These are phyloP conservation scores for Isatis tinctoria DNA, from an alignment of 345 rosid species.

Conservation along the genomic window DNA sequence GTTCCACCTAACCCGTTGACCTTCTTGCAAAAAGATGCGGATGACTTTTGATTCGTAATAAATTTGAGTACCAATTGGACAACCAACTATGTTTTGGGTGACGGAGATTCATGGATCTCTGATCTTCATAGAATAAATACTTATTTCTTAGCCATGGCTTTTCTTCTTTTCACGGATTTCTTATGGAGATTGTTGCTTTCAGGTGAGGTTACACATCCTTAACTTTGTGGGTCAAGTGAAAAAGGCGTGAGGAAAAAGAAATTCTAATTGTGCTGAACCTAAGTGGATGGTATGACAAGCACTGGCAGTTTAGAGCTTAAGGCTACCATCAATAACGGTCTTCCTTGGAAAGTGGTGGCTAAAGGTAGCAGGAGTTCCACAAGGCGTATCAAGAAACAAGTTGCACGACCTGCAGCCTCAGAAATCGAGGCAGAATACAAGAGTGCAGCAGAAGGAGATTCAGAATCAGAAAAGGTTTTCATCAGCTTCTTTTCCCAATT, in stretches of 20 bases:
- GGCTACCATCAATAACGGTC: constrained; percentile 39
- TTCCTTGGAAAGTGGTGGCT: constrained; percentile 53
- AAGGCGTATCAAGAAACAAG: constrained; percentile 44
- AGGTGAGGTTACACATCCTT: background rate
- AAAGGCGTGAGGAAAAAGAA: background rate
- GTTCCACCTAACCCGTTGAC: background rate
- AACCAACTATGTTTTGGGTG: background rate
- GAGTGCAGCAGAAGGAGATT: constrained; percentile 28
- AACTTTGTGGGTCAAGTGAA: background rate
- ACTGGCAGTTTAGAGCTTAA: constrained; percentile 42
- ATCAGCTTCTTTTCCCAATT: background rate
- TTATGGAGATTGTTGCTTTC: constrained; percentile 2
- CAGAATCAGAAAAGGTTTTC: constrained; percentile 57
- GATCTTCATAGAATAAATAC: background rate
- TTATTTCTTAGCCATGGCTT: background rate
- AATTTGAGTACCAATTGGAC: no score
- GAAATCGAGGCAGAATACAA: constrained; percentile 25
- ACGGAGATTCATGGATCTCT: background rate
- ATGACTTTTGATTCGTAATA: no score
- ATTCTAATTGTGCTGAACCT: background rate
- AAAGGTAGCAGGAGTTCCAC: constrained; percentile 52
- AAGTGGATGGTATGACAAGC: constrained; percentile 47
- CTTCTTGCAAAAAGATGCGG: background rate
- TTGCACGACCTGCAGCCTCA: constrained; percentile 9
- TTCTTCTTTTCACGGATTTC: background rate